Evolutionary conservation across 2,329 filamentous ascomycete genomes (phyloP), one percentile per base, ranked within the genome.

Genomic region (Daldinia sp.): DNA sequence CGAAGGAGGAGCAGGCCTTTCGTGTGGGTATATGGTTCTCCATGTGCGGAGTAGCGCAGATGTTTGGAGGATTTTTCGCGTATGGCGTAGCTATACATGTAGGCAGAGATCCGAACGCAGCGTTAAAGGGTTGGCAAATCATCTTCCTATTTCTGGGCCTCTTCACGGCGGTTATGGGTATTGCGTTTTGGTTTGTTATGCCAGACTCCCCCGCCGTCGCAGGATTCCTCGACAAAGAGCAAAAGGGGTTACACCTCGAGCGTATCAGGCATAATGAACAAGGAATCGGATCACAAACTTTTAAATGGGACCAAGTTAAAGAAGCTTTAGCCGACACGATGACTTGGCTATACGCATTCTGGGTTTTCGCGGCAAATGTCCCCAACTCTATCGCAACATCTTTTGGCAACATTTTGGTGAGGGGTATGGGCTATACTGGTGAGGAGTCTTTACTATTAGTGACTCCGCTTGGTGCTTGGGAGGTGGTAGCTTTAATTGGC

Each of bases 381-480:
- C 79, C 79, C 3, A 81, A 80, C 54, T 79, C 77, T 0, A 79
- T 77, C 48, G 77, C 77, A 4, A 81, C 78, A 1, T 80, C 77
- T 33, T 81, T 81, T 23, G 78, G 78, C 1, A 80, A 79, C 50
- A 80, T 80, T 53, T 70, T 81, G 10, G 78, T 81, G 28, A 79
- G 74, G 4, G 78, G 78, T 3, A 78, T 81, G 76, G 80, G 80
- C 0, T 82, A 78, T 63, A 72, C 75, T 1, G 68, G 71, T 12
- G 74, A 75, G 18, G 65, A 81, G 41, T 78, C 75, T n/a, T 62
- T 80, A 5, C 71, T 81, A 3, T 73, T 81, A 2, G 78, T 79
- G n/a, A 81, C 78, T 0, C 80, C 79, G 0, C 70, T 80, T 9
- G 80, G 80, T 1, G 79, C 79, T 6, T 80, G 78, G 64, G 79